phyloP scores from a whole-genome alignment of 1,284 basidiomycete species.

The Takashimella koratensis region DNA sequence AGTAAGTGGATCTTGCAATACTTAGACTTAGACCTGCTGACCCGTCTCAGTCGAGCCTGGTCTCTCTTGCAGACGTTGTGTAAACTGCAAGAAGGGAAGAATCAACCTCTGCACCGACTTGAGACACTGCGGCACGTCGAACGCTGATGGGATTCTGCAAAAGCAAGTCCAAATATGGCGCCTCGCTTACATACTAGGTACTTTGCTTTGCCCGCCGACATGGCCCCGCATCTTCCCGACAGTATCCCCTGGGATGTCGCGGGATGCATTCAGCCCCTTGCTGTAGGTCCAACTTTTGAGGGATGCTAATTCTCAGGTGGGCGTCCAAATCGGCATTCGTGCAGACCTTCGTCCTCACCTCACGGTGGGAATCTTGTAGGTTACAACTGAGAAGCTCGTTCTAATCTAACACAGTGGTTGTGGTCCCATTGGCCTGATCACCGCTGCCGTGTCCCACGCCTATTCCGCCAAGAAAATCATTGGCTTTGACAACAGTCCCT shows the following conservation, averaged over 20 bases:
- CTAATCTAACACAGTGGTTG: neutral
- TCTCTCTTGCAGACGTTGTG: constrained; percentile 46
- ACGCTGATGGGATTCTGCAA: neutral
- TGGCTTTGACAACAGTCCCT: constrained; percentile 60
- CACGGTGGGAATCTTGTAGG: neutral
- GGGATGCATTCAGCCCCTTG: constrained; percentile 75
- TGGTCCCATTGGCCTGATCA: constrained; percentile 41
- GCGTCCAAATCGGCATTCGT: neutral
- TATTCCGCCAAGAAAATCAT: constrained; percentile 25
- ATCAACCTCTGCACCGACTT: constrained; percentile 55
- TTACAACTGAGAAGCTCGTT: neutral
- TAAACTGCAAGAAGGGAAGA: constrained; percentile 56
- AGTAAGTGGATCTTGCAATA: constrained; percentile 6
- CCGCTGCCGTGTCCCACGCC: constrained; percentile 38
- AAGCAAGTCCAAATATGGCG: too few relatives aligned
- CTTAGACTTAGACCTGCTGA: neutral
- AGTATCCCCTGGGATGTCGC: constrained; percentile 44
- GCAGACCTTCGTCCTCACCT: neutral
- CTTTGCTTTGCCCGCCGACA: neutral
- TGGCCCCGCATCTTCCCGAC: constrained; percentile 17
- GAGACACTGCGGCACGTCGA: neutral
- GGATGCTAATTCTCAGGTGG: too few relatives aligned
- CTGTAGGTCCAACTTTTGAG: constrained; percentile 56
- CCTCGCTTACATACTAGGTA: neutral
- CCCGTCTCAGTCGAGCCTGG: constrained; percentile 54